Evolutionary conservation across 768 basidiomycete species (phyloP), one percentile per base, ranked within the genome.

Genomic region (Lactarius sanguifluus): DNA sequence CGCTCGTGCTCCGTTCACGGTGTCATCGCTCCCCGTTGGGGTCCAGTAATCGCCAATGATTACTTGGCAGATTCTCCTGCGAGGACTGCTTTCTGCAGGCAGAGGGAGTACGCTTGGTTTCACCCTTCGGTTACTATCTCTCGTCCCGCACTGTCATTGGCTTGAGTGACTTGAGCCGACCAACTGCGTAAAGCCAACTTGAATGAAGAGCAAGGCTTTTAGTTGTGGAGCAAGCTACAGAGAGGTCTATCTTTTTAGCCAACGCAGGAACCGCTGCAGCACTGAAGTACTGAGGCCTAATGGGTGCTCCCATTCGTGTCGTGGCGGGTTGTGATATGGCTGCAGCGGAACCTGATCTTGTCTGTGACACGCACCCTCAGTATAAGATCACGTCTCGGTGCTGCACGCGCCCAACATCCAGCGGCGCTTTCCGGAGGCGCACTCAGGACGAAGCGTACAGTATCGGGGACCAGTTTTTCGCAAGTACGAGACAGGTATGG

Each of bases 391-490:
- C 38, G 12, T 38, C 12, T 12, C 12, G 12, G 3, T 38, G 3
- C 36, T 12, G 15, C 38, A 13, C 5, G 38, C 38, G 38, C 45
- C 9, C 45, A n/a, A 47, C 80, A 41, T 75, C 80, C 8, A 80
- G 83, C 40, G 74, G 79, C 5, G 79, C 34, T 81, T 81, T 1
- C 81, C 82, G 34, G 85, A 89, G 72, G 76, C 78, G 8, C 85
- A 86, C 67, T 61, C 66, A 2, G 10, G 34, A 68, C 73, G 5
- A 86, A 85, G 72, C 75, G 73, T 8, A 85, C n/a, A n/a, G n/a
- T n/a, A n/a, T 92, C 65, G 86, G 86, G 10, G 80, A 87, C 36
- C 69, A 76, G 18, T 86, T 85, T 71, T 89, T 89, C 1, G 76
- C 70, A 20, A 61, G 38, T 15, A 32, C 9, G 60, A 23, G 18